Evolutionary conservation across 1,284 basidiomycete genomes (phyloP).

Genomic region (Heterobasidion parviporum): DNA sequence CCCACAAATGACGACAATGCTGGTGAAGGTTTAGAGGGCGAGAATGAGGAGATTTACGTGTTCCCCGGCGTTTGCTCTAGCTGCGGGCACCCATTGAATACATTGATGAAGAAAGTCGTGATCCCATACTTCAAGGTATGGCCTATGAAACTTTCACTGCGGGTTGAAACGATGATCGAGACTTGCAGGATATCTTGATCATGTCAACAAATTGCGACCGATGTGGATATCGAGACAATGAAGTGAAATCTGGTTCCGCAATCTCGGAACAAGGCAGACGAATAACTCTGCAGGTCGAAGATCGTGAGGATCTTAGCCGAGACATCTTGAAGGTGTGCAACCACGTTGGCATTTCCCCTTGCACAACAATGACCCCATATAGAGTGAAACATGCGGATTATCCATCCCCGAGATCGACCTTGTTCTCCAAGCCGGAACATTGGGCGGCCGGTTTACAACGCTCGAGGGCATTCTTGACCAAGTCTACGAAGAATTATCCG

Average conservation of each 20-base stretch:
- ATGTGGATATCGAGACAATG: slow-evolving; percentile 97
- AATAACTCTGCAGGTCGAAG: slow-evolving; percentile 87
- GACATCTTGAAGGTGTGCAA: slow-evolving; percentile 82
- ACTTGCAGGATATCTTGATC: slow-evolving; percentile 83
- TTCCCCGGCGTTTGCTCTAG: slow-evolving; percentile 89
- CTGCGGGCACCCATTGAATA: slow-evolving; percentile 80
- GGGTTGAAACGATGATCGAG: background rate
- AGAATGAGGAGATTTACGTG: slow-evolving; percentile 80
- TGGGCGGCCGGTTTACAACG: slow-evolving; percentile 98
- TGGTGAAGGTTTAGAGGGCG: slow-evolving; percentile 22
- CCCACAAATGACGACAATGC: slow-evolving; percentile 27
- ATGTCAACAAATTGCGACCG: slow-evolving; percentile 97
- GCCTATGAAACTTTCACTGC: background rate
- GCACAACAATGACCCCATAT: background rate
- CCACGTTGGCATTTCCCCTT: background rate
- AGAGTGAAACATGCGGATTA: slow-evolving; percentile 85
- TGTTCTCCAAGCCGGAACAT: slow-evolving; percentile 84
- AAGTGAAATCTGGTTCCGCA: slow-evolving; percentile 91
- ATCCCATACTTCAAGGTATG: slow-evolving; percentile 96
- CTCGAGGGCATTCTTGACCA: slow-evolving; percentile 93
- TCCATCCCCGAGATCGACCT: slow-evolving; percentile 95
- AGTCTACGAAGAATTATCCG: slow-evolving; percentile 90
- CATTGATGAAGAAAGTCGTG: slow-evolving; percentile 92
- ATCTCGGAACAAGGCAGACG: slow-evolving; percentile 83
- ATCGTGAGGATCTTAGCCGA: slow-evolving; percentile 88